These are phyloP conservation scores for Backusella australiensis DNA, from an alignment of 192 early-diverging fungal species.

Conservation along the genomic window DNA sequence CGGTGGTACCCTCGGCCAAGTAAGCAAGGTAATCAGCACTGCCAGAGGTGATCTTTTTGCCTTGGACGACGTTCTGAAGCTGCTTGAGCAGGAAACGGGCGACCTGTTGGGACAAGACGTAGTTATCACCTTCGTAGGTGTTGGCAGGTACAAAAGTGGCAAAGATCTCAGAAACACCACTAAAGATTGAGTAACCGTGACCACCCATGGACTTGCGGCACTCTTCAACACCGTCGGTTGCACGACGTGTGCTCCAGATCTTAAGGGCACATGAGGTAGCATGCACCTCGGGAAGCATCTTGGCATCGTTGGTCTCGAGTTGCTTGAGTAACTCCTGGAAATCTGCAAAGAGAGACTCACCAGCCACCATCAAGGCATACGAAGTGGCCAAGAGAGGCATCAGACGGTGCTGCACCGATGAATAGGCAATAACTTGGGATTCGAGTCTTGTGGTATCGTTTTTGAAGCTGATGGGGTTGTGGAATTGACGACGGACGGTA, in stretches of 20 bases:
- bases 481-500: conserved; percentile 68
- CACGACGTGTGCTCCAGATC: conserved; percentile 54
- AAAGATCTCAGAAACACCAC: conserved; percentile 64
- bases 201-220: conserved; percentile 72
- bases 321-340: conserved; percentile 54
- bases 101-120: conserved; percentile 64
- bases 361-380: conserved; percentile 63
- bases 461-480: conserved; percentile 30
- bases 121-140: conserved; percentile 71
- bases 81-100: conserved; percentile 69
- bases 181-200: conserved; percentile 70
- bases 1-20: conserved; percentile 24
- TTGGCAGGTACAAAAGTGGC: conserved; percentile 59
- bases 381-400: conserved; percentile 60
- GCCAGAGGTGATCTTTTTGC: conserved; percentile 29
- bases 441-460: conserved; percentile 36
- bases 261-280: conserved; percentile 67
- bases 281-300: conserved; percentile 62
- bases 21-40: conserved; percentile 36
- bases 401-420: conserved; percentile 65
- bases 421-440: conserved; percentile 68
- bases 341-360: conserved; percentile 43
- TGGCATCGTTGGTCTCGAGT: conserved; percentile 49
- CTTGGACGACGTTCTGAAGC: conserved; percentile 43
- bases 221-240: conserved; percentile 64